These are phyloP conservation scores for Malbranchea cinnamomea DNA, from an alignment of 2,329 filamentous ascomycete species.

Conservation along the genomic window DNA sequence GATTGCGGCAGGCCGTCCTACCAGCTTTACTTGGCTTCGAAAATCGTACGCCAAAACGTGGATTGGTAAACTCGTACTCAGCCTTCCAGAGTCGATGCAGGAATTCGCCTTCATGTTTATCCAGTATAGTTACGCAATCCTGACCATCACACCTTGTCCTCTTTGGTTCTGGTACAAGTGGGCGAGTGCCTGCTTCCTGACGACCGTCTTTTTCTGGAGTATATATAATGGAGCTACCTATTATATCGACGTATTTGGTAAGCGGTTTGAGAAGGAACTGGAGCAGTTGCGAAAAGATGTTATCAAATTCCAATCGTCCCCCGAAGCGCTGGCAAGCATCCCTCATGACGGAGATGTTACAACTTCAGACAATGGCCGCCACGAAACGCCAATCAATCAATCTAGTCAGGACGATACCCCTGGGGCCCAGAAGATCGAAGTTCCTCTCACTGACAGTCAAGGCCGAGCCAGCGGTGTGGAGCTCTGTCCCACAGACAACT, in stretches of 20 bases:
- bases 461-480: too few species aligned
- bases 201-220: constrained; percentile 79
- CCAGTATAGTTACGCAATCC: constrained; percentile 76
- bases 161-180: constrained; percentile 86
- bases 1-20: constrained; percentile 88
- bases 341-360: too few species aligned
- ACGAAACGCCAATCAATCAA: too few species aligned
- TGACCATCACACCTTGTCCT: constrained; percentile 89
- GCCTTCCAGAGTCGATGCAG: constrained; percentile 59
- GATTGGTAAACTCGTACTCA: constrained; percentile 74
- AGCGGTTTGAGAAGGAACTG: constrained; percentile 89
- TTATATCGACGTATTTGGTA: constrained; percentile 97
- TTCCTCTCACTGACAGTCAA: too few species aligned
- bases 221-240: constrained; percentile 95
- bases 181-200: constrained; percentile 62
- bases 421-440: too few species aligned
- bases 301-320: constrained; percentile 60
- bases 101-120: constrained; percentile 92
- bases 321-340: too few species aligned
- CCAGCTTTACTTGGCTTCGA: constrained; percentile 93
- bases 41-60: constrained; percentile 78
- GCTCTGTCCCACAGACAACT: too few species aligned
- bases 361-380: too few species aligned
- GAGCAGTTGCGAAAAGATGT: constrained; percentile 82
- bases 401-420: too few species aligned